Evolutionary conservation across 352 stramenopile genomes (phyloP).

Genomic region (Stephanocyclus meneghinianus): DNA sequence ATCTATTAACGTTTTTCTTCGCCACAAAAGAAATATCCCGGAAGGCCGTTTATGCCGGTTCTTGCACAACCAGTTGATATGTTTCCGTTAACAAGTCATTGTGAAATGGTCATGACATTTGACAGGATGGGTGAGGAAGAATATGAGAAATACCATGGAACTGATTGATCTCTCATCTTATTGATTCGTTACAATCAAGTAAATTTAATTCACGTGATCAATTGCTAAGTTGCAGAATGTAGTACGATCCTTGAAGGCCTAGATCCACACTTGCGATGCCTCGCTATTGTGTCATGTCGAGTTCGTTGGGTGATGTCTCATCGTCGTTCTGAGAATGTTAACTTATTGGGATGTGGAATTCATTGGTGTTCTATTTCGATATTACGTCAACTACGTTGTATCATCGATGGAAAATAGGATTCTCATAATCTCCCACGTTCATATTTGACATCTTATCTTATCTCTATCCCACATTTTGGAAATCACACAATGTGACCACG

Average conservation of each 20-base stretch:
- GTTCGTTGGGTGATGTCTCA: background rate
- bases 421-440: background rate
- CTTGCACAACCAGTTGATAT: conserved; percentile 95
- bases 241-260: too few relatives aligned
- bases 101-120: conserved; percentile 98
- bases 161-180: background rate
- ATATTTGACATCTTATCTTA: background rate
- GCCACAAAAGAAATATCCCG: conserved; percentile 80
- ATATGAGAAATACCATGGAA: conserved; percentile 11
- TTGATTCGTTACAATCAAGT: background rate
- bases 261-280: too few relatives aligned
- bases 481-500: background rate
- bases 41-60: conserved; percentile 89
- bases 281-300: too few relatives aligned
- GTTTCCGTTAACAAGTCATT: conserved; percentile 97
- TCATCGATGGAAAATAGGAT: background rate
- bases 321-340: background rate
- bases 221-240: background rate
- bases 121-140: conserved; percentile 83
- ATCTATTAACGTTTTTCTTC: background rate
- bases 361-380: background rate
- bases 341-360: background rate
- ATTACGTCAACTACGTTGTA: background rate
- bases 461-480: background rate
- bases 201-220: conserved; percentile 1